Conservation (phyloP, 2,329 filamentous ascomycete genomes). For the Nannizzia gypsea region DNA sequence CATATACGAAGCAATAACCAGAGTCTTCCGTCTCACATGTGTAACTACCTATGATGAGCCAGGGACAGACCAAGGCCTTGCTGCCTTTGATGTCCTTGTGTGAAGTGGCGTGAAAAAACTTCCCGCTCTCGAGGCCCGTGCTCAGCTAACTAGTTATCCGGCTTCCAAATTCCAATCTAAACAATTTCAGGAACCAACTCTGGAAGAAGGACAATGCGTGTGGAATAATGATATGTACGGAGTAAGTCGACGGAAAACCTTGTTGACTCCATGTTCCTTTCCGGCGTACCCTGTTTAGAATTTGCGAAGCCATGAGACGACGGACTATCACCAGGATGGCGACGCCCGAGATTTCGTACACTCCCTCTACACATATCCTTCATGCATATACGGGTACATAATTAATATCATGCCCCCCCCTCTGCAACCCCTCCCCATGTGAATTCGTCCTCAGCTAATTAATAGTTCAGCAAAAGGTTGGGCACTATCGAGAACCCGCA, state of each 20-base stretch:
- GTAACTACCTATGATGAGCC: neutral
- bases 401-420: neutral
- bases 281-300: neutral
- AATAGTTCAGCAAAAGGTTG: neutral
- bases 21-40: neutral
- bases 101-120: constrained; percentile 3
- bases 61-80: neutral
- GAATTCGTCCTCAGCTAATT: neutral
- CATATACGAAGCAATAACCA: neutral
- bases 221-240: neutral
- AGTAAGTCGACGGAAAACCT: neutral
- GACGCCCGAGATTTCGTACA: neutral
- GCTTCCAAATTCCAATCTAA: neutral
- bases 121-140: constrained; percentile 3
- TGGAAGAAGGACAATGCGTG: neutral
- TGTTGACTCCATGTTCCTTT: neutral
- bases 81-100: neutral
- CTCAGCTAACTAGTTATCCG: neutral
- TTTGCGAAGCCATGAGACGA: neutral
- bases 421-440: neutral
- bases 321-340: neutral
- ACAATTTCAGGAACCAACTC: constrained; percentile 2
- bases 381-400: constrained; percentile 3
- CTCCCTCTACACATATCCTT: neutral
- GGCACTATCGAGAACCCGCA: neutral